Base-by-base conservation (phyloP, 2,329 filamentous ascomycete genomes). In the Phoma sp. region DNA sequence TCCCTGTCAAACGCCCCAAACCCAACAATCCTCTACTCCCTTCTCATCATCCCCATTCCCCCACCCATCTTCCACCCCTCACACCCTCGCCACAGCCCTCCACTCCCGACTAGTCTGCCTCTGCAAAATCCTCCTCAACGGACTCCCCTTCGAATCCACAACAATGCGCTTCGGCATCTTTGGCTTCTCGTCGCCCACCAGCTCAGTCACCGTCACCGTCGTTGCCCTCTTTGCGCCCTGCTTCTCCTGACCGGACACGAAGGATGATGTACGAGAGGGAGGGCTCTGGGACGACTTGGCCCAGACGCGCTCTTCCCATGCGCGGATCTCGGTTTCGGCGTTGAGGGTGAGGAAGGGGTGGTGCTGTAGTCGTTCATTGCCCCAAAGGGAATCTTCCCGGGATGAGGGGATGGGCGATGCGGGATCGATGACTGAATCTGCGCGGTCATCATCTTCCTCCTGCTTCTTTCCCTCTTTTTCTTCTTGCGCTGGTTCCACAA, bases 111-210 rank as follows among this genome's bases (percentile, higher is more conserved):
- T 55, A 1, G 30, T 38, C 36, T 55, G 52, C 30, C 46, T 36
- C 37, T 55, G 40, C 46, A 55, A 13, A 3, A 55, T 55, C 7
- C 52, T 42, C 11, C 38, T 33, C 37, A 55, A 7, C n/a, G 52
- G 52, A 42, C 52, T 42, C 4, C 52, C 41, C 7, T 55, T 50
- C 3, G 40, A 41, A 22, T 55, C 41, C 3, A 50, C 52, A 2
- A 55, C 27, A 4, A 36, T 11, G 1, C 32, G 37, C 14, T 37
- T 42, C 24, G 43, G 30, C 9, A 14, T 37, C 4, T 32, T 30
- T 14, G 30, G 14, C 5, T 46, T 41, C 1, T 4, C 11, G 11
- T 4, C 36, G 7, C 4, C 18, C 4, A 8, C 2, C 0, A 50
- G 4, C 23, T 50, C 41, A 0, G 40, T 45, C 2, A 54, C 45